phyloP scores from a whole-genome alignment of 768 basidiomycete genomes.

The Amanita thiersii region DNA sequence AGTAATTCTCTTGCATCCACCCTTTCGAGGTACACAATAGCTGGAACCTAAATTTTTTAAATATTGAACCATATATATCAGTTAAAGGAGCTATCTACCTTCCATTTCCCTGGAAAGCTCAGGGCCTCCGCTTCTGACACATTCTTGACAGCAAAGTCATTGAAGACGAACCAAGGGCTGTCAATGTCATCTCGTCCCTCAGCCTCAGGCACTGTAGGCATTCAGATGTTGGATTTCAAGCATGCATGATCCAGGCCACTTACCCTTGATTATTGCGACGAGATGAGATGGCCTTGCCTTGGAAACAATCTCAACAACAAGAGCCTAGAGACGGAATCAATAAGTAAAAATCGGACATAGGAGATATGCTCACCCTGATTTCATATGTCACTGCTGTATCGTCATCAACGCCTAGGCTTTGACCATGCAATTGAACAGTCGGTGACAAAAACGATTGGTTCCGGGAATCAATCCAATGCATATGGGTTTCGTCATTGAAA shows the following conservation, averaged over 20 bases:
- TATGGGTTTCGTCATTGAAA: slow-evolving; percentile 63
- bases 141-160: slow-evolving; percentile 87
- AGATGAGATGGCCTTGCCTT: slow-evolving; percentile 75
- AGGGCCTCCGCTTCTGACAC: slow-evolving; percentile 83
- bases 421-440: slow-evolving; percentile 47
- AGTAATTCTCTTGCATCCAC: slow-evolving; percentile 48
- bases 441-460: slow-evolving; percentile 54
- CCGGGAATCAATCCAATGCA: slow-evolving; percentile 67
- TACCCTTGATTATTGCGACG: slow-evolving; percentile 82
- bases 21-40: slow-evolving; percentile 86
- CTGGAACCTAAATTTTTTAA: slow-evolving; percentile 50
- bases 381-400: slow-evolving; percentile 53
- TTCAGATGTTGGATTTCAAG: not conserved
- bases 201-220: slow-evolving; percentile 45
- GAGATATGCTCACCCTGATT: slow-evolving; percentile 48
- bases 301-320: slow-evolving; percentile 72
- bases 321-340: slow-evolving; percentile 39
- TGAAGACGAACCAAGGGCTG: slow-evolving; percentile 90
- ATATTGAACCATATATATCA: slow-evolving; percentile 14
- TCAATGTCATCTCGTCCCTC: slow-evolving; percentile 29
- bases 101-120: slow-evolving; percentile 86
- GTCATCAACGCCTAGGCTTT: slow-evolving; percentile 52
- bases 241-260: slow-evolving; percentile 14
- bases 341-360: not conserved
- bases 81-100: slow-evolving; percentile 44